Base-by-base conservation (phyloP, 495 filamentous ascomycete species). In the Aspergillus carlsbadensis region DNA sequence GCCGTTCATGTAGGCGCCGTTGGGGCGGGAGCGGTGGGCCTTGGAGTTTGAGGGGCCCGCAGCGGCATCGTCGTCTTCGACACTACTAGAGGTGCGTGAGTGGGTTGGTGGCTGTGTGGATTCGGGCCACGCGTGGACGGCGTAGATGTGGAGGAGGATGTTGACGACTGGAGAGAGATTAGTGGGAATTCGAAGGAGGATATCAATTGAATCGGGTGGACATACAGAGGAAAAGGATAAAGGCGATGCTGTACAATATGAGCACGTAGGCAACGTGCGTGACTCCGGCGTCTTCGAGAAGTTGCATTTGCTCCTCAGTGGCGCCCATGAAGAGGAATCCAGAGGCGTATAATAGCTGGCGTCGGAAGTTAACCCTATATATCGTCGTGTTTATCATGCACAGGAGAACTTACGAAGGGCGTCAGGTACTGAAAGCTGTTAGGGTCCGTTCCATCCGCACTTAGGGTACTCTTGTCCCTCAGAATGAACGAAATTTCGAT, bases 271-370 rank as follows among this genome's bases (percentile, higher is more conserved):
- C 87, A 41, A 98, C 90, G 67, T 95, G 89, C 35, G 89, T 89
- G 65, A 98, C 85, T 50, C 86, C 81, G 3, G 86, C 86, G 42
- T 81, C 76, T 42, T 81, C 73, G 11, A 98, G 73, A 1, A 97
- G 73, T 34, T 78, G 64, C 88, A 98, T 93, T 67, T 98, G 93
- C 68, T 98, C 93, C 70, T 98, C 94, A 2, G 90, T 97, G 21
- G 95, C 94, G 47, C 89, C 87, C 91, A 97, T 95, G 78, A 98
- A 98, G 51, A 97, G 81, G 73, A 98, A 95, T 26, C 94, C 94
- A 4, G 94, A 91, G 37, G 94, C 91, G 64, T 88, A 96, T 17
- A 98, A 84, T 18, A 98, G 82, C 90, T 96, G 47, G n/a, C n/a
- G n/a, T n/a, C n/a, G n/a, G n/a, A n/a, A n/a, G n/a, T n/a, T n/a